A percentile compares a stretch with the other conserved stretches of the same genome.
Evolutionary conservation across 768 basidiomycete genomes (phyloP).

Genomic region (Hortiboletus campestris): DNA sequence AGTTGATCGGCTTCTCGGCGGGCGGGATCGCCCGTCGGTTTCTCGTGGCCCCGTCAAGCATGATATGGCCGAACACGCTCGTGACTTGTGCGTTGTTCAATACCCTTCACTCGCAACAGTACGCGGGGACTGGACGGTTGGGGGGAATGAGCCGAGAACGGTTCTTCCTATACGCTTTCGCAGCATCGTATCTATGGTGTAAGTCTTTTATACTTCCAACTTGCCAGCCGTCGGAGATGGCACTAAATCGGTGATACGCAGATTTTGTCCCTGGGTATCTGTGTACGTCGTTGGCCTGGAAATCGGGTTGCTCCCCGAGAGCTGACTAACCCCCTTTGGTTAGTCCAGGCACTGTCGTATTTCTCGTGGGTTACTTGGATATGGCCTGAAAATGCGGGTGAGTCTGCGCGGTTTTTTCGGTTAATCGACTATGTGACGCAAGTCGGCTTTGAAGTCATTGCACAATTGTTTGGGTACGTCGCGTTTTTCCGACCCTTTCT

Average conservation of each 20-base stretch:
- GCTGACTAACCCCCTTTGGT: conserved; percentile 20
- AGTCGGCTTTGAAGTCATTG: conserved; percentile 33
- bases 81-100: conserved; percentile 77
- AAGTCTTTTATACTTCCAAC: conserved; percentile 17
- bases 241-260: conserved; percentile 13
- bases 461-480: conserved; percentile 48
- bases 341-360: conserved; percentile 49
- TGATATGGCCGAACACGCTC: conserved; percentile 78
- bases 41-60: conserved; percentile 54
- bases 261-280: conserved; percentile 48
- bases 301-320: not conserved
- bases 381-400: conserved; percentile 46
- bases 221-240: not conserved
- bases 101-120: conserved; percentile 69
- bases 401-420: conserved; percentile 19
- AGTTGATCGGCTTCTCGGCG: conserved; percentile 81
- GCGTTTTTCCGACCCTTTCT: not conserved
- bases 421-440: conserved; percentile 16
- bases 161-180: conserved; percentile 70
- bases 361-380: conserved; percentile 63
- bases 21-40: conserved; percentile 75
- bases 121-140: conserved; percentile 59
- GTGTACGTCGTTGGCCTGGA: conserved; percentile 27
- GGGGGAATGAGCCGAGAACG: conserved; percentile 70
- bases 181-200: conserved; percentile 61